Conservation (phyloP, 345 rosid species). For the Syzygium jambos region DNA sequence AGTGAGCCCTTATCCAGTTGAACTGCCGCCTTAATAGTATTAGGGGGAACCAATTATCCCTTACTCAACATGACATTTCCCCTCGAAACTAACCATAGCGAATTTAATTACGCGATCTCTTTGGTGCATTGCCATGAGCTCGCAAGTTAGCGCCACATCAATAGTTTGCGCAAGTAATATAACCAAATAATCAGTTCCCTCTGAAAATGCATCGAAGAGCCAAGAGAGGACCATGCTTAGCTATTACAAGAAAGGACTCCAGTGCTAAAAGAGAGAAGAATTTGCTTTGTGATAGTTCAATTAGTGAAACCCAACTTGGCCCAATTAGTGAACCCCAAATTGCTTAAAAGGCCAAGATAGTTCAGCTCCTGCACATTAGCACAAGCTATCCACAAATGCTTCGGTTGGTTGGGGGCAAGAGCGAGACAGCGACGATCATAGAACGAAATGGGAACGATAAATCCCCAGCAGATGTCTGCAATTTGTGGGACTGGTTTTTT, state of each 20-base stretch:
- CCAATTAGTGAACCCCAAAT: background rate
- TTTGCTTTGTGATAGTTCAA: background rate
- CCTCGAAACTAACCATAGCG: background rate
- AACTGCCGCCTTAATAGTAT: background rate
- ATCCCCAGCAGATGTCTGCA: background rate
- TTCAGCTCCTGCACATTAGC: background rate
- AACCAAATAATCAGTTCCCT: background rate
- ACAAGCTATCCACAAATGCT: background rate
- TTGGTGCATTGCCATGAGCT: background rate
- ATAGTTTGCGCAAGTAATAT: background rate
- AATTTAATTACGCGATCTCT: background rate
- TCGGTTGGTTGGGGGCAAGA: background rate
- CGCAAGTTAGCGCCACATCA: background rate
- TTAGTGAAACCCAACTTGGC: background rate
- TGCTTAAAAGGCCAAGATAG: background rate
- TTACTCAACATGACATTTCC: background rate
- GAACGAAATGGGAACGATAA: background rate
- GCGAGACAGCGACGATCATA: background rate
- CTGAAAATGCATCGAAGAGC: background rate
- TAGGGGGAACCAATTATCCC: background rate
- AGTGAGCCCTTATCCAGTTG: background rate
- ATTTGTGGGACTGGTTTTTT: background rate
- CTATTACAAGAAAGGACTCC: background rate
- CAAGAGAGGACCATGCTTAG: background rate
- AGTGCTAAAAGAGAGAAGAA: background rate